Conservation (phyloP, 1,139 yeast species). For the Pichia sp. region DNA sequence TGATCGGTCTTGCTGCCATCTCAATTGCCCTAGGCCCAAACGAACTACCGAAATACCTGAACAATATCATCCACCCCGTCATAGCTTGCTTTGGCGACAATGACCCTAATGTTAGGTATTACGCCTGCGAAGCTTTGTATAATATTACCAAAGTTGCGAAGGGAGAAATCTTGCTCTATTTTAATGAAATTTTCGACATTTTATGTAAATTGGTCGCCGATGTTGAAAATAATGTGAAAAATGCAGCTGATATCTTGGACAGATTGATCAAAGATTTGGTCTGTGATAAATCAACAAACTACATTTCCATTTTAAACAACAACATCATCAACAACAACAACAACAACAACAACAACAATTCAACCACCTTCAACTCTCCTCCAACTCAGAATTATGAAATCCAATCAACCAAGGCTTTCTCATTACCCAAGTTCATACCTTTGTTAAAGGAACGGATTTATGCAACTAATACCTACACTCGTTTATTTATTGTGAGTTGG, state of each 20-base stretch:
- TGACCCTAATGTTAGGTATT: slow-evolving; percentile 91
- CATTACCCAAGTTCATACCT: slow-evolving; percentile 84
- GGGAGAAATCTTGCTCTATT: slow-evolving; percentile 85
- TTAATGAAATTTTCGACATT: slow-evolving; percentile 92
- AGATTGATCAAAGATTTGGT: slow-evolving; percentile 90
- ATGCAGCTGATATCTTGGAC: slow-evolving; percentile 93
- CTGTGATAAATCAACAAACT: slow-evolving; percentile 88
- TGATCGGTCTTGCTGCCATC: slow-evolving; percentile 71
- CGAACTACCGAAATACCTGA: slow-evolving; percentile 67
- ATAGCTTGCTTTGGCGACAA: slow-evolving; percentile 95
- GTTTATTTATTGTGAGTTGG: slow-evolving; percentile 92
- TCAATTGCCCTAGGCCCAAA: slow-evolving; percentile 70
- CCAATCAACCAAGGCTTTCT: slow-evolving; percentile 71
- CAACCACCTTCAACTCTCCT: not conserved
- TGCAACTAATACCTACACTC: slow-evolving; percentile 86
- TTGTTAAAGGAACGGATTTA: slow-evolving; percentile 83
- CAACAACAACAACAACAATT: slow-evolving; percentile 34
- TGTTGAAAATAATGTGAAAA: slow-evolving; percentile 83
- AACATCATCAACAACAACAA: slow-evolving; percentile 30
- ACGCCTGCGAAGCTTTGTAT: slow-evolving; percentile 93
- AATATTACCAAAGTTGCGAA: slow-evolving; percentile 96
- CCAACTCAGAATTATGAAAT: slow-evolving; percentile 36
- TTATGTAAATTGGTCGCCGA: slow-evolving; percentile 88
- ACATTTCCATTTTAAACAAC: slow-evolving; percentile 60
- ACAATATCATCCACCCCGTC: slow-evolving; percentile 86